Percentiles rank a stretch among this genome's conserved stretches.
Conservation (phyloP, 176 grass and related monocot genomes). For the Oryza meridionalis region DNA sequence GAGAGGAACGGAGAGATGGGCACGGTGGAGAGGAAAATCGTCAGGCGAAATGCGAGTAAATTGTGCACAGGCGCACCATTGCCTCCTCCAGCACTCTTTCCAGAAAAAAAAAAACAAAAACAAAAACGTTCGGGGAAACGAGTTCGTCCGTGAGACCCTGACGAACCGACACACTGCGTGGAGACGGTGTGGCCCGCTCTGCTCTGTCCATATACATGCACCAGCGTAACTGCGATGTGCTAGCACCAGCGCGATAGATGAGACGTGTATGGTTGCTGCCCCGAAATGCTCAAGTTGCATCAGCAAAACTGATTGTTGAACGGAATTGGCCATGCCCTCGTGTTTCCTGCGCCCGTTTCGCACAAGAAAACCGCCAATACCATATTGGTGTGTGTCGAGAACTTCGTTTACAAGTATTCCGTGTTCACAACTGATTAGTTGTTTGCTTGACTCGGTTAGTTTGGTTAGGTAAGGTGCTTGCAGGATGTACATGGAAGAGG, state of each 20-base stretch:
- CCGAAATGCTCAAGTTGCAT: not conserved
- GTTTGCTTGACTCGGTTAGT: not conserved
- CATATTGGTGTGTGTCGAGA: too few species aligned
- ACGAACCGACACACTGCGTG: not conserved
- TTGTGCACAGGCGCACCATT: too few species aligned
- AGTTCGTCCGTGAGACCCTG: not conserved
- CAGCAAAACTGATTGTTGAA: not conserved
- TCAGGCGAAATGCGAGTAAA: too few species aligned
- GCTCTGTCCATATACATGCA: constrained; percentile 2
- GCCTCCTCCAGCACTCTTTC: too few species aligned
- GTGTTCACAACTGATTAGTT: not conserved
- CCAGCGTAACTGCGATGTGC: not conserved
- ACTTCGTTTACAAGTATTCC: not conserved
- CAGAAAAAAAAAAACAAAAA: not conserved
- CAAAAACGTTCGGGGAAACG: not conserved
- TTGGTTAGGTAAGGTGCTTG: not conserved
- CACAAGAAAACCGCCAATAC: not conserved
- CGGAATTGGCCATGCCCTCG: not conserved
- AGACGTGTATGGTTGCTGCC: not conserved
- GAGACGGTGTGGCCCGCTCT: not conserved
- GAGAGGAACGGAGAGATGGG: too few species aligned
- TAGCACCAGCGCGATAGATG: not conserved
- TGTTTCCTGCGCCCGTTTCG: not conserved
- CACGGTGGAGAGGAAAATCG: too few species aligned
- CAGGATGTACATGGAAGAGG: not conserved